phyloP scores from a whole-genome alignment of 768 basidiomycete species.

The Tulasnella sp. region DNA sequence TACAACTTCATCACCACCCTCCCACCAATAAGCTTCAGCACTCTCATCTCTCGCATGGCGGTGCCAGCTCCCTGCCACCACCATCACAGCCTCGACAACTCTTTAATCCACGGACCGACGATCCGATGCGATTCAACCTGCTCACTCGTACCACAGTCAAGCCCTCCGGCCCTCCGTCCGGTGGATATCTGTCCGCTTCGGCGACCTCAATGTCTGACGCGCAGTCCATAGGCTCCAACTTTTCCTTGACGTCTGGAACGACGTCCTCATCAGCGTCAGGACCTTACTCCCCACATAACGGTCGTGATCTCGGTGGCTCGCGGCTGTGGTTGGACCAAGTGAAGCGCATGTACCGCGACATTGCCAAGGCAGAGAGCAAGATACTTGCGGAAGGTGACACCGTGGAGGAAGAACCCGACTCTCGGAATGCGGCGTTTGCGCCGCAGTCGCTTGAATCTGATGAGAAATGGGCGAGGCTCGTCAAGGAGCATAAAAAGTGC shows the following conservation, averaged over 20 bases:
- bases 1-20: conserved; percentile 22
- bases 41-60: conserved; percentile 14
- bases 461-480: conserved; percentile 63
- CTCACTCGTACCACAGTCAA: conserved; percentile 39
- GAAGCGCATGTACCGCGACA: conserved; percentile 73
- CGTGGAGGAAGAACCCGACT: conserved; percentile 41
- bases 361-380: conserved; percentile 67
- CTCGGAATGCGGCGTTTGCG: conserved; percentile 27
- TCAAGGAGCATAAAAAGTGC: conserved; percentile 75
- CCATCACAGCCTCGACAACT: conserved; percentile 39
- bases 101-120: conserved; percentile 83
- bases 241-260: conserved; percentile 20
- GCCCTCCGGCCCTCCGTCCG: conserved; percentile 47
- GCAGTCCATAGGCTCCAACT: conserved; percentile 21
- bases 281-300: conserved; percentile 33
- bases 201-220: conserved; percentile 50
- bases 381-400: conserved; percentile 40
- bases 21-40: conserved; percentile 21
- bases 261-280: conserved; percentile 32
- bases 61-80: conserved; percentile 24
- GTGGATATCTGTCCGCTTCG: conserved; percentile 14
- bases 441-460: conserved; percentile 33
- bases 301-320: conserved; percentile 34
- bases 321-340: conserved; percentile 64
- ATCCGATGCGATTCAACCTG: conserved; percentile 75